Conservation (phyloP, 2,329 filamentous ascomycete genomes). For the Diaporthe sp. region DNA sequence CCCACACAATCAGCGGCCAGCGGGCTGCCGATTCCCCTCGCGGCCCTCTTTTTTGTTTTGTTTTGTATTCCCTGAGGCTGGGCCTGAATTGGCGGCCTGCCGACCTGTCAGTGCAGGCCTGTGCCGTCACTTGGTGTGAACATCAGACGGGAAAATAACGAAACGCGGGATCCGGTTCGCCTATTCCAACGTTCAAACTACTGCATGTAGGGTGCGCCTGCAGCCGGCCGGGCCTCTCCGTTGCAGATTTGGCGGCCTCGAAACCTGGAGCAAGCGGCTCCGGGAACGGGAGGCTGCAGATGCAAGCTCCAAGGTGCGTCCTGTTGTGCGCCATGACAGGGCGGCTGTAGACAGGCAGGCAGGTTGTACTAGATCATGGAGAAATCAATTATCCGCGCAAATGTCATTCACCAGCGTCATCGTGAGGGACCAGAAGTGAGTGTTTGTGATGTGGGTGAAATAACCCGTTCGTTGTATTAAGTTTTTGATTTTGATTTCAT, state of each 20-base stretch:
- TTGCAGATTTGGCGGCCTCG: constrained; percentile 3
- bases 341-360: neutral
- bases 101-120: neutral
- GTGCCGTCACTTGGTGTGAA: too few species aligned
- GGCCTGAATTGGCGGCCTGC: neutral
- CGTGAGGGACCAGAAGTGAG: too few species aligned
- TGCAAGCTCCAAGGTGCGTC: neutral
- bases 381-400: neutral
- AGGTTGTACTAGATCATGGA: neutral
- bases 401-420: neutral
- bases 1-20: neutral
- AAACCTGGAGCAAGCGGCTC: neutral
- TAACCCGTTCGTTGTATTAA: constrained; percentile 19
- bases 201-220: constrained; percentile 3
- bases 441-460: neutral
- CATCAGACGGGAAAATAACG: neutral
- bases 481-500: constrained; percentile 6
- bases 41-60: neutral
- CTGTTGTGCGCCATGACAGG: neutral
- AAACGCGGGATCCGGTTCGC: neutral
- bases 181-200: neutral
- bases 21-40: constrained; percentile 4
- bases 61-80: neutral
- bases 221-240: constrained; percentile 4
- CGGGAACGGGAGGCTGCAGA: constrained; percentile 22